Base-by-base conservation (phyloP, 306 rosid species). In the Inga leiocalycina region DNA sequence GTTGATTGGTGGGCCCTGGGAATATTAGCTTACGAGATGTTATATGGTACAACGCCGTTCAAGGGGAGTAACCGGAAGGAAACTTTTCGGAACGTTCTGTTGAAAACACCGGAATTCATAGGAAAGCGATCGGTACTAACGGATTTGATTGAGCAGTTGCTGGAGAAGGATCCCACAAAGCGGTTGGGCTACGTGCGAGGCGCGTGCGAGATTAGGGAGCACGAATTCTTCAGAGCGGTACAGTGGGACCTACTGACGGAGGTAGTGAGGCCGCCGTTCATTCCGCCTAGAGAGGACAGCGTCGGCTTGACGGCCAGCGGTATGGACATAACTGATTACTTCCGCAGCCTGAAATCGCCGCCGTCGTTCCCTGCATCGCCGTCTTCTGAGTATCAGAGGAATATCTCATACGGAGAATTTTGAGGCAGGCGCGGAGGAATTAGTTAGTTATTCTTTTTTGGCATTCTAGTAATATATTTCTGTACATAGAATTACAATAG, bases 1-100 rank as follows among this genome's bases (percentile, higher is more conserved):
- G 99, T 97, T 3, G 99, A 97, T 43, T 97, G 99, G 99, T 97
- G 99, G 99, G 97, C 98, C 43, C 72, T 97, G 3, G 99, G 99
- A 19, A 88, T 97, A 0, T 85, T 97, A 2, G 87, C 93, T 2
- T 97, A 91, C 88, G 99, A 97, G 89, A 88, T 93, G 92, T 30
- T 92, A 0, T 94, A 91, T 59, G 99, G 97, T 0, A 87, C 83
- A 84, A 97, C 99, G 80, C 99, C 99, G 85, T 97, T 97, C 14
- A 97, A 92, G 77, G 98, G 97, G 4, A 97, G 84, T 87, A 90
- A 79, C 66, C 78, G 97, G 34, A 97, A 91, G 78, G 98, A 97
- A 16, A 97, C 99, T 62, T 97, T 94, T 65, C 92, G 93, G 4
- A 94, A 92, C 52, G 93, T 97, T 11, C 11, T 97, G 71, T 12